These are phyloP conservation scores for Fusarium bulbicola DNA, from an alignment of 2,329 filamentous ascomycete genomes.

Conservation along the genomic window DNA sequence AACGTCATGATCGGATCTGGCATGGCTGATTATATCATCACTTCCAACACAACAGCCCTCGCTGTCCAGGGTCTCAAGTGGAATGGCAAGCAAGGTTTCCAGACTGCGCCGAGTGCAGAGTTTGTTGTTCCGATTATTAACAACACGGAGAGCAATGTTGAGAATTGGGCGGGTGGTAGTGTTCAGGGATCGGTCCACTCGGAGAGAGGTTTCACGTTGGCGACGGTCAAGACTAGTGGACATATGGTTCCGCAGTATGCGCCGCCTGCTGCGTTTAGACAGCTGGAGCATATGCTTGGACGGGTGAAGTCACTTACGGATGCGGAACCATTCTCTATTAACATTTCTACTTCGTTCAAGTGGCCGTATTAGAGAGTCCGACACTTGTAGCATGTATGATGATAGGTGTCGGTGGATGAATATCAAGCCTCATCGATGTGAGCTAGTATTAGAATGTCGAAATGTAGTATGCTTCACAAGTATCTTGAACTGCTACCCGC, in stretches of 20 bases:
- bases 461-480: no score
- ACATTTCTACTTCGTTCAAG: conserved; percentile 18
- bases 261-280: conserved; percentile 9
- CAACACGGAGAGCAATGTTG: conserved; percentile 4
- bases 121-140: conserved; percentile 12
- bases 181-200: conserved; percentile 8
- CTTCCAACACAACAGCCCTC: conserved; percentile 3
- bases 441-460: no score
- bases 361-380: conserved; percentile 19
- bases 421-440: no score
- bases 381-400: no score
- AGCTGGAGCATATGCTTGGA: conserved; percentile 17
- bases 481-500: no score
- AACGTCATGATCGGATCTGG: conserved; percentile 17
- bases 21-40: conserved; percentile 16
- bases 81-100: conserved; percentile 18
- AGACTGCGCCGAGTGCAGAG: background rate
- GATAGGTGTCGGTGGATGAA: no score
- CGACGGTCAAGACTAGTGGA: conserved; percentile 15
- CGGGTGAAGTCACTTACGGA: conserved; percentile 7
- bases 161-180: conserved; percentile 17
- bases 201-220: conserved; percentile 1
- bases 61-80: conserved; percentile 1
- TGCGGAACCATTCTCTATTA: background rate
- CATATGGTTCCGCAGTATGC: conserved; percentile 25